Conservation (phyloP, 495 filamentous ascomycete genomes). For the Aspergillus affinis region DNA sequence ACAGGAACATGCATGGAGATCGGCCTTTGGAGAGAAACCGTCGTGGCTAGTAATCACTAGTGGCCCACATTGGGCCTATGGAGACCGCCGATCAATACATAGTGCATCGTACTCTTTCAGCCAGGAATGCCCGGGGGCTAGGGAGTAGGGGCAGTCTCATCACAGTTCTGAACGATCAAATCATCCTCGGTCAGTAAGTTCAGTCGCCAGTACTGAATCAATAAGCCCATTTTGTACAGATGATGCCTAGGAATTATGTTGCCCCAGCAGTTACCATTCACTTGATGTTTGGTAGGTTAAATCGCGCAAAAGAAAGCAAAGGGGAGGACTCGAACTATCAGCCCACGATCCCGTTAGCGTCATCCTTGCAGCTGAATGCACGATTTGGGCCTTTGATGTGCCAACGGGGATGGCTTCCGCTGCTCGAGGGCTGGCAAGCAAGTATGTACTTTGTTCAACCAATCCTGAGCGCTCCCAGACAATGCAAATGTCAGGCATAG, state of each 20-base stretch:
- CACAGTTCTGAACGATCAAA: not conserved
- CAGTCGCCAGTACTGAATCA: not conserved
- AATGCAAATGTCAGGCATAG: too few relatives aligned
- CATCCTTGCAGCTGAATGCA: not conserved
- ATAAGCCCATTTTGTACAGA: not conserved
- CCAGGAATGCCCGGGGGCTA: slow-evolving; percentile 6
- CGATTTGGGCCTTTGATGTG: too few relatives aligned
- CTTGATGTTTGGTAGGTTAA: not conserved
- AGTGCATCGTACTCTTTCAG: not conserved
- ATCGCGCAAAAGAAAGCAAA: not conserved
- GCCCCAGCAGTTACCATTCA: not conserved
- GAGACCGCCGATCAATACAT: slow-evolving; percentile 7
- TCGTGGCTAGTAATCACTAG: slow-evolving; percentile 10
- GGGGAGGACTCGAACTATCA: not conserved
- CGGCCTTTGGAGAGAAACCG: slow-evolving; percentile 7
- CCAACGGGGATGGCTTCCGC: too few relatives aligned
- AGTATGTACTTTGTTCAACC: too few relatives aligned
- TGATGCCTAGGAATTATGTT: too few relatives aligned
- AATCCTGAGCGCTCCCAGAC: too few relatives aligned
- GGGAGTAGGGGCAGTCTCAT: not conserved
- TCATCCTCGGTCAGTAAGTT: not conserved
- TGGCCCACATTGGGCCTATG: slow-evolving; percentile 4
- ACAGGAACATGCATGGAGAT: slow-evolving; percentile 9
- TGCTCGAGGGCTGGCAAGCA: too few relatives aligned
- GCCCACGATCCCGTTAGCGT: not conserved